phyloP scores from a whole-genome alignment of 2,329 filamentous ascomycete genomes.

The Balansia obtecta region DNA sequence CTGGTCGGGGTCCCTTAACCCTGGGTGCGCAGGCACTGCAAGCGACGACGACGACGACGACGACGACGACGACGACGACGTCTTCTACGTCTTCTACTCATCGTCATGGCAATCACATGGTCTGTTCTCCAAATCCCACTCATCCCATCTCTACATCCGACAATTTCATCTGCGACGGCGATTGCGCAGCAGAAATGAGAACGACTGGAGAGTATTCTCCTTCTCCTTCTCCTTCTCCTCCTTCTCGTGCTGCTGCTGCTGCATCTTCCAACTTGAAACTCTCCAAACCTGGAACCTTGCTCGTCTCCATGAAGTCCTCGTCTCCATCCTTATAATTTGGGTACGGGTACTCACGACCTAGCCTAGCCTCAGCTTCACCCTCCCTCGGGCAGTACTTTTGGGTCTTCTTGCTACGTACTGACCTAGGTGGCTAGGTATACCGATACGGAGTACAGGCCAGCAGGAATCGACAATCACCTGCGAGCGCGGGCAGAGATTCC shows the following conservation, averaged over 20 bases:
- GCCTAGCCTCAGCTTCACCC: constrained; percentile 1
- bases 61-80: neutral
- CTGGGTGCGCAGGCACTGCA: neutral
- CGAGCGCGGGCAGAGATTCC: neutral
- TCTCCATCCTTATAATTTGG: constrained; percentile 4
- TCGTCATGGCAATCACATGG: neutral
- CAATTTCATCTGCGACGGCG: neutral
- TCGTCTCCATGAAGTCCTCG: constrained; percentile 5
- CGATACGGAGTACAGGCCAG: neutral
- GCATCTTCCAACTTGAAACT: constrained; percentile 5
- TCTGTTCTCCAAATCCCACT: neutral
- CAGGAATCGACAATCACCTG: neutral
- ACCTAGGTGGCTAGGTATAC: no score
- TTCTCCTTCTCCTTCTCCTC: neutral
- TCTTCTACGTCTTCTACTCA: neutral
- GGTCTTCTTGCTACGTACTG: neutral
- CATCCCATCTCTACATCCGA: neutral
- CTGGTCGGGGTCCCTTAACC: neutral
- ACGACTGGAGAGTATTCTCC: neutral
- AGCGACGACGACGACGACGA: neutral
- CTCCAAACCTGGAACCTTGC: constrained; percentile 7
- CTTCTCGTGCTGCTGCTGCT: neutral
- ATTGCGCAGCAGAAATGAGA: neutral
- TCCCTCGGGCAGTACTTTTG: constrained; percentile 3
- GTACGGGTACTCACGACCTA: neutral